These are phyloP conservation scores for Plenodomus lindquistii DNA, from an alignment of 2,329 filamentous ascomycete genomes.

Conservation along the genomic window DNA sequence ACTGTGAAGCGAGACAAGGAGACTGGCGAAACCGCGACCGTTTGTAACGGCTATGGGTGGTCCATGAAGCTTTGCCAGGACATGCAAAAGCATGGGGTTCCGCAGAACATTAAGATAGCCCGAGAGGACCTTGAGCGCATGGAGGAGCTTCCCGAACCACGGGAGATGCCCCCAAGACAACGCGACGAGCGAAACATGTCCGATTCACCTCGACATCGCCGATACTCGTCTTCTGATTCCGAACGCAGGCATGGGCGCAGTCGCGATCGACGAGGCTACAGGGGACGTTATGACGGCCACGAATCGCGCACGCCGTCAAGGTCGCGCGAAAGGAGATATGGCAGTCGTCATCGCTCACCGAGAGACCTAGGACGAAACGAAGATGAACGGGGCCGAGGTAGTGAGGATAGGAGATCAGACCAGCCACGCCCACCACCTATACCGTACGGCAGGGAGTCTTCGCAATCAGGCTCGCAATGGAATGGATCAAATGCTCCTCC, in stretches of 20 bases:
- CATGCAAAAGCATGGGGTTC: slow-evolving; percentile 62
- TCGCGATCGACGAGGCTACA: slow-evolving; percentile 16
- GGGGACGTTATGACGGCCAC: slow-evolving; percentile 7
- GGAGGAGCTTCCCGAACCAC: slow-evolving; percentile 11
- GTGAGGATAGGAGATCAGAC: slow-evolving; percentile 10
- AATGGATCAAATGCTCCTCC: slow-evolving; percentile 5
- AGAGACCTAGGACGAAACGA: slow-evolving; percentile 6
- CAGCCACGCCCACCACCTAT: slow-evolving; percentile 11
- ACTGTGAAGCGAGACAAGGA: slow-evolving; percentile 65
- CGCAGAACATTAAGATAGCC: slow-evolving; percentile 24
- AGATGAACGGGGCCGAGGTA: slow-evolving; percentile 11
- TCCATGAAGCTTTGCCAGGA: slow-evolving; percentile 77
- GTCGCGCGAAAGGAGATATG: slow-evolving; percentile 15
- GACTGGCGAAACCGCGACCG: slow-evolving; percentile 66
- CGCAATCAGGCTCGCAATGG: slow-evolving; percentile 16
- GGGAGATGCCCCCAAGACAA: slow-evolving; percentile 8
- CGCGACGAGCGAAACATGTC: slow-evolving; percentile 12
- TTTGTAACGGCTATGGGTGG: slow-evolving; percentile 88
- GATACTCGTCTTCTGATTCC: slow-evolving; percentile 20
- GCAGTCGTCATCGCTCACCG: slow-evolving; percentile 16
- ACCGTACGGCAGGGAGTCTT: slow-evolving; percentile 7
- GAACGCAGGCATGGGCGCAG: slow-evolving; percentile 15
- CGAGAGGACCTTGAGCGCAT: slow-evolving; percentile 24
- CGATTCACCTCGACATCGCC: slow-evolving; percentile 13
- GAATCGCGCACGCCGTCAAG: slow-evolving; percentile 22